Percentiles rank a stretch among this genome's conserved stretches.
phyloP scores from a whole-genome alignment of 1,284 basidiomycete species.

The Cutaneotrichosporon cutaneum region DNA sequence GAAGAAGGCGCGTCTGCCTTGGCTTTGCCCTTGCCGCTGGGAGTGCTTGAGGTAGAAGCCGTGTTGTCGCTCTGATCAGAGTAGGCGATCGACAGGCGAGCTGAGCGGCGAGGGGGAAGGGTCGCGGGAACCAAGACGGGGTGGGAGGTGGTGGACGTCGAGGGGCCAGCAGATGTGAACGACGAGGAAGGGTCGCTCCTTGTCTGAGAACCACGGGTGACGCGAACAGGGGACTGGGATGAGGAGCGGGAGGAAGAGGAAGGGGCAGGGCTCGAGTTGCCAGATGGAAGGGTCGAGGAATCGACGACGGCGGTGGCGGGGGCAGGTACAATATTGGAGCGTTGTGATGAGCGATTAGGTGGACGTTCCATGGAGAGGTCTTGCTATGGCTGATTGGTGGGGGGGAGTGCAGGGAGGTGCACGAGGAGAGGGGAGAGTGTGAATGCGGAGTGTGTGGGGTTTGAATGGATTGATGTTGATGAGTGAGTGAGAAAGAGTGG shows the following conservation, averaged over 20 bases:
- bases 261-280: neutral
- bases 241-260: constrained; percentile 9
- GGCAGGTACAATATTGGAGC: neutral
- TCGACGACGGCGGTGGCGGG: constrained; percentile 6
- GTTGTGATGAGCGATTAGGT: constrained; percentile 15
- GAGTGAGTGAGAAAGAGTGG: neutral
- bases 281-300: constrained; percentile 8
- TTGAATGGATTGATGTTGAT: neutral
- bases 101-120: constrained; percentile 32
- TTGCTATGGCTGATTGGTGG: neutral
- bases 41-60: constrained; percentile 9
- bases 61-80: constrained; percentile 16
- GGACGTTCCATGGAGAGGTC: constrained; percentile 34
- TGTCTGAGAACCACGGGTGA: constrained; percentile 8
- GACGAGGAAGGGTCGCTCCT: constrained; percentile 6
- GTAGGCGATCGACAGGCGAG: constrained; percentile 35
- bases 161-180: neutral
- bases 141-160: constrained; percentile 4
- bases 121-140: neutral
- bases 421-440: neutral
- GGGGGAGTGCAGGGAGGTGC: too few relatives aligned
- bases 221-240: constrained; percentile 10
- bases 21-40: constrained; percentile 35
- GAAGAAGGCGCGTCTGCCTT: constrained; percentile 24
- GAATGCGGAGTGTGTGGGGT: neutral